Evolutionary conservation across 202 grass and related monocot species (phyloP).

Genomic region (Alloteropsis angusta): DNA sequence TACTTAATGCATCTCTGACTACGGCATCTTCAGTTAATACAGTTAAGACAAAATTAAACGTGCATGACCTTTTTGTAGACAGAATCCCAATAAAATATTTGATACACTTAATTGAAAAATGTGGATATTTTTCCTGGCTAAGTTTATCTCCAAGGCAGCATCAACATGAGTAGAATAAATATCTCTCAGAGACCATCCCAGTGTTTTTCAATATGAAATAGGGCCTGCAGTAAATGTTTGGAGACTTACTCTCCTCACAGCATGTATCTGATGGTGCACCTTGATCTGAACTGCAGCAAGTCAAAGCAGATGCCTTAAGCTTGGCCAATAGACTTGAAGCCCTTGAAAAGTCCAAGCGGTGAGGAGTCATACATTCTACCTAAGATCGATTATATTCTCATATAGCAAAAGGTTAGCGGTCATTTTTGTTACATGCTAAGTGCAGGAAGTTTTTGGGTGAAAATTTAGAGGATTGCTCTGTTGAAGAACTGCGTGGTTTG

Average conservation of each 20-base stretch:
- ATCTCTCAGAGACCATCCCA: background rate
- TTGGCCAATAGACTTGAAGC: slow-evolving; percentile 48
- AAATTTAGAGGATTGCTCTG: slow-evolving; percentile 49
- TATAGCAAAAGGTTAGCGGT: background rate
- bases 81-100: background rate
- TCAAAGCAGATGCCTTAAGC: slow-evolving; percentile 29
- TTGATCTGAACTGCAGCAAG: slow-evolving; percentile 47
- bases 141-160: background rate
- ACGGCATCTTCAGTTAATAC: background rate
- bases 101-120: background rate
- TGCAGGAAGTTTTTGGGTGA: slow-evolving; percentile 55
- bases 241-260: background rate
- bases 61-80: background rate
- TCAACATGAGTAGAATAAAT: background rate
- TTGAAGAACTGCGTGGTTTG: slow-evolving; percentile 43
- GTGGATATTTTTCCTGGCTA: background rate
- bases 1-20: background rate
- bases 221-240: background rate
- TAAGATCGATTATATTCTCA: background rate
- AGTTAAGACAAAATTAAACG: background rate
- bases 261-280: background rate
- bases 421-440: background rate
- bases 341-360: slow-evolving; percentile 50
- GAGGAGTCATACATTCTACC: background rate
- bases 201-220: background rate